Evolutionary conservation across 2,329 filamentous ascomycete species (phyloP).

Genomic region (Penicillium glabrum): DNA sequence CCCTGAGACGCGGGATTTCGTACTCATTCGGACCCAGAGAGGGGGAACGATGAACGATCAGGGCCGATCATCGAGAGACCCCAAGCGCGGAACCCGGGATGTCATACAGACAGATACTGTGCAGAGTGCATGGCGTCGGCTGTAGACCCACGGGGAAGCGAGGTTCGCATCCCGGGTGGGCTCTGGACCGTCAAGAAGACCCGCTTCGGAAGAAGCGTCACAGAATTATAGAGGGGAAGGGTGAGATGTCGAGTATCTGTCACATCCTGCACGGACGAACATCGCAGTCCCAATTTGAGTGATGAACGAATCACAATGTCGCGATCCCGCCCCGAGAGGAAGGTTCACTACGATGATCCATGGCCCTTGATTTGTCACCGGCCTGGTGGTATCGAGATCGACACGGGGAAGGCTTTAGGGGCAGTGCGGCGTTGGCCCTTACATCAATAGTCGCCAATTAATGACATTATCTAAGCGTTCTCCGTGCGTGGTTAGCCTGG

Average conservation of each 20-base stretch:
- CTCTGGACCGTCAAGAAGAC: conserved; percentile 10
- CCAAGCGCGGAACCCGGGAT: conserved; percentile 23
- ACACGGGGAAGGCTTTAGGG: conserved; percentile 27
- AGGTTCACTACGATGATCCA: conserved; percentile 24
- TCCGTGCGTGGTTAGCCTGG: conserved; percentile 9
- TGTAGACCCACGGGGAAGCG: conserved; percentile 23
- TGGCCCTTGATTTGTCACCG: conserved; percentile 39
- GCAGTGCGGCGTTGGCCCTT: conserved; percentile 32
- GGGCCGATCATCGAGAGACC: conserved; percentile 20
- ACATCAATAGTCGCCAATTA: conserved; percentile 37
- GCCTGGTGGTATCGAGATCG: conserved; percentile 26
- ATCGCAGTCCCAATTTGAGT: conserved; percentile 4
- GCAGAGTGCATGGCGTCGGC: conserved; percentile 13
- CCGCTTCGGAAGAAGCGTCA: conserved; percentile 9
- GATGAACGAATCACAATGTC: conserved; percentile 34
- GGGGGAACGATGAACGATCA: conserved; percentile 24
- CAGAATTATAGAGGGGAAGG: conserved; percentile 7
- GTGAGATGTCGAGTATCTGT: conserved; percentile 27
- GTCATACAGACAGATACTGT: conserved; percentile 24
- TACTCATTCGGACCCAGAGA: conserved; percentile 22
- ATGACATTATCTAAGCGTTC: conserved; percentile 17
- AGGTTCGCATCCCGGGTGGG: conserved; percentile 16
- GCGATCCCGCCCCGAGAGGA: conserved; percentile 20
- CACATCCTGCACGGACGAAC: conserved; percentile 32
- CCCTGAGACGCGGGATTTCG: conserved; percentile 8